A percentile compares a stretch with the other conserved stretches of the same genome.
phyloP scores from a whole-genome alignment of 495 filamentous ascomycete species.

The Penicillium psychrofluorescens region DNA sequence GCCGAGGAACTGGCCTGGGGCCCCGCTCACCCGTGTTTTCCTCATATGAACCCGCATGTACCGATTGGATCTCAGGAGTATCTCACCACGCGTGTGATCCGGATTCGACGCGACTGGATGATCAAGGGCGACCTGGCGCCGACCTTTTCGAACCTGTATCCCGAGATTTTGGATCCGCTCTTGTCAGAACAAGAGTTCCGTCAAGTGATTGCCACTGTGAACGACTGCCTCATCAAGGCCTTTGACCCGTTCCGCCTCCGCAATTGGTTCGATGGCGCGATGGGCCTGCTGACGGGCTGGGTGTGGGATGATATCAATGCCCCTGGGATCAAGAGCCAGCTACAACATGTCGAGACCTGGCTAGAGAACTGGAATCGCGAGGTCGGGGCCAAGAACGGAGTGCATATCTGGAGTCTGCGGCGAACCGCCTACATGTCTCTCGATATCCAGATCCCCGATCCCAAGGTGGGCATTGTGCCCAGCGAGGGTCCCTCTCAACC shows the following conservation, averaged over 20 bases:
- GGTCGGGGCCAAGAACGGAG: conserved; percentile 47
- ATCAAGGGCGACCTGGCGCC: conserved; percentile 84
- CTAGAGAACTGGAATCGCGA: conserved; percentile 75
- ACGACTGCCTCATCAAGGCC: conserved; percentile 58
- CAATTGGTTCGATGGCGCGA: conserved; percentile 66
- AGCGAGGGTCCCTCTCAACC: conserved; percentile 31
- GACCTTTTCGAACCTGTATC: conserved; percentile 88
- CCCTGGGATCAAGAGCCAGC: conserved; percentile 59
- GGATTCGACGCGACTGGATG: conserved; percentile 87
- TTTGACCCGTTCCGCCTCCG: conserved; percentile 66
- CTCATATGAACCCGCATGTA: conserved; percentile 89
- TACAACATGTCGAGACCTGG: conserved; percentile 63
- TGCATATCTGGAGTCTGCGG: conserved; percentile 68
- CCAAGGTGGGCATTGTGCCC: conserved; percentile 52
- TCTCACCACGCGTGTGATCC: conserved; percentile 76
- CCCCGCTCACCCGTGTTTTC: conserved; percentile 83
- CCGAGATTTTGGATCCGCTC: conserved; percentile 85
- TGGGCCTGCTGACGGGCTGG: conserved; percentile 82
- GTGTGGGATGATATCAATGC: conserved; percentile 85
- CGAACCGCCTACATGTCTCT: conserved; percentile 84
- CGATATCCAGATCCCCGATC: conserved; percentile 81
- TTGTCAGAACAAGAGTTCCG: conserved; percentile 77
- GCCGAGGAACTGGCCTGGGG: conserved; percentile 63
- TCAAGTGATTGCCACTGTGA: conserved; percentile 67
- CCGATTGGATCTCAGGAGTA: conserved; percentile 68